These are phyloP conservation scores for Aspergillus texensis DNA, from an alignment of 2,329 filamentous ascomycete genomes.

Conservation along the genomic window DNA sequence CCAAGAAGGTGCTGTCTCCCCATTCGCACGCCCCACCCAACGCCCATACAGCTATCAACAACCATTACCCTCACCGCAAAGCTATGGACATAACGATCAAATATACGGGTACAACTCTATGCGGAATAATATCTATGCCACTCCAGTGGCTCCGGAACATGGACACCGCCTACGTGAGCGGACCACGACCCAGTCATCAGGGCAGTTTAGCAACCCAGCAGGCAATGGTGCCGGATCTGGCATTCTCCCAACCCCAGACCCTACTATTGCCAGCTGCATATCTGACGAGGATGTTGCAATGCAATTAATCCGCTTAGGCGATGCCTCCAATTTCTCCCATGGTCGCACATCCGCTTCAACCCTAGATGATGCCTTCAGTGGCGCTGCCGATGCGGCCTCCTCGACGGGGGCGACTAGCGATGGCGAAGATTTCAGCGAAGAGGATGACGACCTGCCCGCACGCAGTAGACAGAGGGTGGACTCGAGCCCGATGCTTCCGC, in stretches of 20 bases:
- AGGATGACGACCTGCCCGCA: conserved; percentile 57
- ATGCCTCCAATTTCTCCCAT: conserved; percentile 90
- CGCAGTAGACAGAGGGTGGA: conserved; percentile 47
- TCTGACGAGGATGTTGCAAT: conserved; percentile 98
- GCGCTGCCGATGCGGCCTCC: conserved; percentile 79
- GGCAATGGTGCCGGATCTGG: conserved; percentile 50
- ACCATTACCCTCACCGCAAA: conserved; percentile 81
- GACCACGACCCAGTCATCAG: conserved; percentile 55
- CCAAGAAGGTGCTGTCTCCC: conserved; percentile 67
- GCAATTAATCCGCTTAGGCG: conserved; percentile 92
- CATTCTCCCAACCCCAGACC: conserved; percentile 88
- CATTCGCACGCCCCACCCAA: conserved; percentile 74
- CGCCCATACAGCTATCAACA: conserved; percentile 79
- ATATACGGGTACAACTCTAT: conserved; percentile 38
- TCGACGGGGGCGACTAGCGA: conserved; percentile 85
- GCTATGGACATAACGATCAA: conserved; percentile 61
- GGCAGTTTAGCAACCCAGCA: conserved; percentile 44
- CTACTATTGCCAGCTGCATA: conserved; percentile 95
- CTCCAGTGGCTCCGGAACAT: conserved; percentile 58
- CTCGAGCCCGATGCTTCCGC: conserved; percentile 48
- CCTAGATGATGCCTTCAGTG: conserved; percentile 89
- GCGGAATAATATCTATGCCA: conserved; percentile 58
- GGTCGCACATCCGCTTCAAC: conserved; percentile 92
- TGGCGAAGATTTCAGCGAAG: conserved; percentile 65
- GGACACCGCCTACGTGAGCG: conserved; percentile 68